These are phyloP conservation scores for Xylaria sp. DNA, from an alignment of 2,329 filamentous ascomycete genomes.

Conservation along the genomic window DNA sequence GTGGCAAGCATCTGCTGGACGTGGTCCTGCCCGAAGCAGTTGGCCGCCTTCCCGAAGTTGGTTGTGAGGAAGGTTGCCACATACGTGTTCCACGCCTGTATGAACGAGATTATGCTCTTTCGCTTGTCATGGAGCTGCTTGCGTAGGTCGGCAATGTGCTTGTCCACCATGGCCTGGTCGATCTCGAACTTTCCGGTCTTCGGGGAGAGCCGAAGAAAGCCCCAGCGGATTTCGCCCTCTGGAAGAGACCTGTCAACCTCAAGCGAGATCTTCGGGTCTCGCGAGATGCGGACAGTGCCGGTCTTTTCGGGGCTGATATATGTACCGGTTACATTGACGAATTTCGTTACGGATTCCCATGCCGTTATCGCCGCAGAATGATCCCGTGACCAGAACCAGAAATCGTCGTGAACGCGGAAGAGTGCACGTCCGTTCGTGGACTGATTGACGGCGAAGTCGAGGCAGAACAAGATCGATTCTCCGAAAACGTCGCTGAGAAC, in stretches of 20 bases:
- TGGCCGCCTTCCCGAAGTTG: constrained; percentile 55
- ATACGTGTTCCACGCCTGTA: constrained; percentile 57
- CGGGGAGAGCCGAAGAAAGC: constrained; percentile 59
- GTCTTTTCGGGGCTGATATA: constrained; percentile 57
- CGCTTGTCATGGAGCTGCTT: constrained; percentile 58
- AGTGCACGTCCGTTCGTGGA: constrained; percentile 55
- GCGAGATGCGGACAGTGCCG: constrained; percentile 48
- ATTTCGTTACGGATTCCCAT: constrained; percentile 61
- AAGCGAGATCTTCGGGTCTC: constrained; percentile 16
- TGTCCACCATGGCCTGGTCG: constrained; percentile 59
- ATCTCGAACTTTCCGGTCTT: constrained; percentile 59
- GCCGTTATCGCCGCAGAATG: constrained; percentile 56
- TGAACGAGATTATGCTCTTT: constrained; percentile 51
- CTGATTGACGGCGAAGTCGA: constrained; percentile 67
- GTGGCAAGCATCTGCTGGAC: constrained; percentile 56
- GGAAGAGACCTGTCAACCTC: constrained; percentile 45
- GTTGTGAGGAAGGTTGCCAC: constrained; percentile 54
- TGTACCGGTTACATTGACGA: constrained; percentile 58
- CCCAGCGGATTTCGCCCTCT: constrained; percentile 53
- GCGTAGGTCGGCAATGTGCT: constrained; percentile 61
- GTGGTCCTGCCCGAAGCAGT: constrained; percentile 55
- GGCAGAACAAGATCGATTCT: constrained; percentile 64
- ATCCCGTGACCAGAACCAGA: constrained; percentile 67
- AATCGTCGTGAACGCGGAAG: constrained; percentile 66
- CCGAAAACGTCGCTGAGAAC: constrained; percentile 61